Base-by-base conservation (phyloP, 2,329 filamentous ascomycete genomes). In the Rugonectria rugulosa region DNA sequence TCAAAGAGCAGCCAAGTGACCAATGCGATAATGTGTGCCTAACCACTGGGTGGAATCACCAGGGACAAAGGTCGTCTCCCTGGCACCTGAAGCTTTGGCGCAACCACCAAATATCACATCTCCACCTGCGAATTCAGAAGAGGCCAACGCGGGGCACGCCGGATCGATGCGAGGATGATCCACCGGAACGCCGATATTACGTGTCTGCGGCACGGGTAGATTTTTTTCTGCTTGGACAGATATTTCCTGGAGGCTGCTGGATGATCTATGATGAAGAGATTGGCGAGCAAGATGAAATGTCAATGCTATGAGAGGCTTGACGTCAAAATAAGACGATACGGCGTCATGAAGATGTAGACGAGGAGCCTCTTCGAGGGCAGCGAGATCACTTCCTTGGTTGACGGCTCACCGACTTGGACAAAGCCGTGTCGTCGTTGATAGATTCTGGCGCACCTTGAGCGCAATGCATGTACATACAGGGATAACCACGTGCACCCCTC, bases 151-250 rank as follows among this genome's bases (percentile, higher is more conserved):
- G 46, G 51, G 51, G 37, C 32, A 40, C 31, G 12, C 45, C 46
- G 46, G 53, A 56, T 36, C 41, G 34, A 46, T 46, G 40, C 27
- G 40, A 49, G 42, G 6, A 21, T 24, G 26, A 11, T n/a, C 24
- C 24, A 27, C 24, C 24, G 24, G 24, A 23, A 34, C 12, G 52
- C 31, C 38, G 45, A 48, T 36, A 50, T 50, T 50, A 50, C 40
- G 48, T 51, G 48, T 44, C n/a, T 51, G 48, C 17, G 24, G 38
- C 23, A 19, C 37, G 37, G 37, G 3, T 11, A 10, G 8, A 32
- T 21, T 6, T 9, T 29, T 20, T 23, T 20, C 8, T 23, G 6
- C 20, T 20, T 7, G 14, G 20, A 24, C 23, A 23, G 32, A 17
- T 9, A 14, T 14, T 9, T 5, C 5, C 12, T 32, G 29, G 29